Base-by-base conservation (phyloP, 116 monocot species). In the Posidonia oceanica region DNA sequence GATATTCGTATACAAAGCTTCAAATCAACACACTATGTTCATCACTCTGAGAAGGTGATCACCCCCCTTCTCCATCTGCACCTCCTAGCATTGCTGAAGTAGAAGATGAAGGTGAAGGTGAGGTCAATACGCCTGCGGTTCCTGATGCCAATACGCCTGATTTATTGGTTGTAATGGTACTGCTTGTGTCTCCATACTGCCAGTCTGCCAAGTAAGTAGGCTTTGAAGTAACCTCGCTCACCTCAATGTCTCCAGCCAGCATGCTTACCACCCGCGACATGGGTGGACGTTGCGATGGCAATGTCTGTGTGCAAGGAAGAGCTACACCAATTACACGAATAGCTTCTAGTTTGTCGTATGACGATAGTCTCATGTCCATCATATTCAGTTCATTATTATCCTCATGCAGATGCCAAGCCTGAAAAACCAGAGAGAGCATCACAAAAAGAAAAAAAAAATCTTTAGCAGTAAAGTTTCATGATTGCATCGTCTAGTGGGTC, bases 241-340 rank as follows among this genome's bases (percentile, higher is more conserved):
- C 58, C 52, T 73, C 80, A 3, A 72, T 21, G 22, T 81, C 83
- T 21, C 80, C 82, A 8, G 69, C 14, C 7, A 77, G 81, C 86
- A 93, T 89, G 8, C 84, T 78, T 20, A 93, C 86, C 42, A 84
- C 88, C 44, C 79, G 75, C 3, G 93, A 88, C 93, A 89, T 93
- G 41, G 84, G 44, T 8, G 93, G 89, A 14, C 93, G 82, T 20
- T 72, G 74, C 17, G 6, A 36, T 0, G 86, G 84, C 12, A 79
- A 80, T 62, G 84, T 70, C 44, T 93, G 89, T 3, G 86, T 89
- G 83, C 93, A 93, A 4, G 82, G 75, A 59, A 93, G 78, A 10
- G 86, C 78, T 1, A 93, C 63, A 18, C 72, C 72, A 36, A 93
- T 75, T 3, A 86, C 51, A 5, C 79, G 63, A 3, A 29, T 42